Conservation (phyloP, 768 basidiomycete species). For the Grammothele lineata region DNA sequence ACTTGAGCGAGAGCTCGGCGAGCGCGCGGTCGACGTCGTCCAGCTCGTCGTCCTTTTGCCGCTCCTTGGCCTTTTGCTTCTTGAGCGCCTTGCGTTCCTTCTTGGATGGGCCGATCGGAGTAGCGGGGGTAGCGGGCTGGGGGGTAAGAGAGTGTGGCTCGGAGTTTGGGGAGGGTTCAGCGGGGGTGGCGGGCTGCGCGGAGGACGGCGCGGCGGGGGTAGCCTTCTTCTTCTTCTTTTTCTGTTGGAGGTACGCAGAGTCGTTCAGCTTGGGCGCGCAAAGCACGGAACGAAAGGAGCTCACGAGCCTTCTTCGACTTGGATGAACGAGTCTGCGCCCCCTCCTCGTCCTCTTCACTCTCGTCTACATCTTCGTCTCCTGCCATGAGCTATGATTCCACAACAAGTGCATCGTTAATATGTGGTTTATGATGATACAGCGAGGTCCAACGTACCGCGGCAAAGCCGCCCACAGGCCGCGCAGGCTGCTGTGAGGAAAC, state of each 20-base stretch:
- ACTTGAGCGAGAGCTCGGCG: conserved; percentile 81
- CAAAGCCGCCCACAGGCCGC: conserved; percentile 20
- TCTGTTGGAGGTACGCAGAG: conserved; percentile 4
- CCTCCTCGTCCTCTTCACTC: conserved; percentile 13
- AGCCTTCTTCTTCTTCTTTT: conserved; percentile 28
- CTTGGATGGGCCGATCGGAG: conserved; percentile 19
- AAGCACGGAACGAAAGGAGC: not conserved
- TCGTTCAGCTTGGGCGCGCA: not conserved
- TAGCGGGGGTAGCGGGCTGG: conserved; percentile 2
- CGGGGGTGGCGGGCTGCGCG: not conserved
- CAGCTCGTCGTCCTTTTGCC: conserved; percentile 45
- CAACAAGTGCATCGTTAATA: no score
- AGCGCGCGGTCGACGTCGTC: conserved; percentile 86
- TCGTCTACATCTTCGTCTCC: conserved; percentile 2
- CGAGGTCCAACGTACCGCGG: conserved; percentile 13
- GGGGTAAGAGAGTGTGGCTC: not conserved
- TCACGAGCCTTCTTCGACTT: conserved; percentile 29
- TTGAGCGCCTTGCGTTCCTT: conserved; percentile 55
- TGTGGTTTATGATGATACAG: no score
- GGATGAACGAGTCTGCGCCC: conserved; percentile 7
- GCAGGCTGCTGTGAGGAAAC: no score
- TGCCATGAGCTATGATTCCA: conserved; percentile 13
- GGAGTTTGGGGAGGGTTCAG: not conserved
- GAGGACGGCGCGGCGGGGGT: conserved; percentile 9
- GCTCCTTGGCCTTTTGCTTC: conserved; percentile 62